Conservation (phyloP, 805 yeast species). For the Vanderwaltozyma yarrowii region DNA sequence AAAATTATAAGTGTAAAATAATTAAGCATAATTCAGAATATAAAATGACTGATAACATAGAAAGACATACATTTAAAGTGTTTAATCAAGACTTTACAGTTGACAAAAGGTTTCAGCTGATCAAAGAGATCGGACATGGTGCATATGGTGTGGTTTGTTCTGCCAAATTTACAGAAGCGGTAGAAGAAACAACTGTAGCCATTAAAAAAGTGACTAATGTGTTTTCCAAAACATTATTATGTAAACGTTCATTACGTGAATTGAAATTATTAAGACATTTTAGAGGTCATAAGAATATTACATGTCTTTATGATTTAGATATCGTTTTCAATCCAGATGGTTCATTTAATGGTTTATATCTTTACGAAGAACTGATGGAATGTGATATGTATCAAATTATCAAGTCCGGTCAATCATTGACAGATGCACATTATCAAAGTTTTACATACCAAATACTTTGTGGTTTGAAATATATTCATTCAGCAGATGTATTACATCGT, state of each 20-base stretch:
- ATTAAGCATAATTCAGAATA: too few species aligned
- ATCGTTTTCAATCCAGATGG: slow-evolving; percentile 57
- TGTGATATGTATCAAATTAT: slow-evolving; percentile 98
- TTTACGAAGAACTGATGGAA: slow-evolving; percentile 96
- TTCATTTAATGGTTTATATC: slow-evolving; percentile 80
- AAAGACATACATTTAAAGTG: slow-evolving; percentile 41
- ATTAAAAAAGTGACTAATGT: slow-evolving; percentile 94
- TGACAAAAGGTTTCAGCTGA: slow-evolving; percentile 78
- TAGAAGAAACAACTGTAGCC: slow-evolving; percentile 73
- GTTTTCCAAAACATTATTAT: slow-evolving; percentile 79
- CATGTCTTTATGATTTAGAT: slow-evolving; percentile 90
- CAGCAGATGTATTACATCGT: slow-evolving; percentile 87
- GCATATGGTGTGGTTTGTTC: slow-evolving; percentile 97
- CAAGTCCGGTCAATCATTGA: slow-evolving; percentile 82
- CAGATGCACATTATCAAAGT: slow-evolving; percentile 91
- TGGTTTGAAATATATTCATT: slow-evolving; percentile 81
- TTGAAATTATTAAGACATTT: slow-evolving; percentile 83
- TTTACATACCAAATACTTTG: slow-evolving; percentile 87
- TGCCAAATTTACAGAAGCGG: slow-evolving; percentile 66
- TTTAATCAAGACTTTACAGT: slow-evolving; percentile 89
- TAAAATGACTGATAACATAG: slow-evolving; percentile 1
- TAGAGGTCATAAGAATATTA: slow-evolving; percentile 92
- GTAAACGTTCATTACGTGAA: slow-evolving; percentile 88
- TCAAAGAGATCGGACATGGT: slow-evolving; percentile 93
- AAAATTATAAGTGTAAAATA: too few species aligned